Percentiles rank a stretch among this genome's conserved stretches.
Conservation (phyloP, 208 protist genomes). For the Leptomonas seymouri region DNA sequence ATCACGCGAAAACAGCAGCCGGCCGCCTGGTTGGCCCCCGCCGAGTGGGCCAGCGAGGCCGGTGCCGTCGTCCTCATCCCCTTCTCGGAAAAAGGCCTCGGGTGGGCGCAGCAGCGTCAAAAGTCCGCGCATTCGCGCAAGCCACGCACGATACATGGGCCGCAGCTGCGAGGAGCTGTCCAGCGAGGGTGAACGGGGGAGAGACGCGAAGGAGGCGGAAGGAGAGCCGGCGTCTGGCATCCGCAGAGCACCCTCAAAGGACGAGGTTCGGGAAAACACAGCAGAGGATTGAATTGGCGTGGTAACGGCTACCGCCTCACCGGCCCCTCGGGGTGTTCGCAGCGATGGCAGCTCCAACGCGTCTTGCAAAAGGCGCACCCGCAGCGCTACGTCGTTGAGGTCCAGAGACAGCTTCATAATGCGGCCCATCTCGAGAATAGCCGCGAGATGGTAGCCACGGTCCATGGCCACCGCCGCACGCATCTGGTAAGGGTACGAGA, state of each 20-base stretch:
- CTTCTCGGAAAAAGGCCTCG: background rate
- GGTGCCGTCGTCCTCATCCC: background rate
- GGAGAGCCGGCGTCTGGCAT: background rate
- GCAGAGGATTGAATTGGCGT: background rate
- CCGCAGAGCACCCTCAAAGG: background rate
- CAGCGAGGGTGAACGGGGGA: conserved; percentile 3
- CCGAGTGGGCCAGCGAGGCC: background rate
- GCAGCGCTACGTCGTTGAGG: conserved; percentile 40
- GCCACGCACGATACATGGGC: conserved; percentile 10
- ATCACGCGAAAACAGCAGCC: conserved; percentile 13
- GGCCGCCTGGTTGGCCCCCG: background rate
- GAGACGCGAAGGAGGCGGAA: background rate
- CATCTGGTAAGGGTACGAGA: conserved; percentile 46
- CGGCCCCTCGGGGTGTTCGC: background rate
- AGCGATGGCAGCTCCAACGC: conserved; percentile 9
- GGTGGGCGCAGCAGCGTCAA: conserved; percentile 22
- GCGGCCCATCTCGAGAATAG: conserved; percentile 37
- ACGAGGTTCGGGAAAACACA: background rate
- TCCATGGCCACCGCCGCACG: conserved; percentile 58
- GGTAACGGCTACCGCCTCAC: background rate
- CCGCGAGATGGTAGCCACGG: conserved; percentile 35
- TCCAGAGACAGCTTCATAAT: conserved; percentile 38
- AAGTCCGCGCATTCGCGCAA: conserved; percentile 16
- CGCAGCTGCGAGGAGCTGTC: conserved; percentile 2
- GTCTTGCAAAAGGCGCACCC: conserved; percentile 41